These are phyloP conservation scores for Schoenoplectus triqueter DNA, from an alignment of 202 grass and related monocot genomes.

Conservation along the genomic window DNA sequence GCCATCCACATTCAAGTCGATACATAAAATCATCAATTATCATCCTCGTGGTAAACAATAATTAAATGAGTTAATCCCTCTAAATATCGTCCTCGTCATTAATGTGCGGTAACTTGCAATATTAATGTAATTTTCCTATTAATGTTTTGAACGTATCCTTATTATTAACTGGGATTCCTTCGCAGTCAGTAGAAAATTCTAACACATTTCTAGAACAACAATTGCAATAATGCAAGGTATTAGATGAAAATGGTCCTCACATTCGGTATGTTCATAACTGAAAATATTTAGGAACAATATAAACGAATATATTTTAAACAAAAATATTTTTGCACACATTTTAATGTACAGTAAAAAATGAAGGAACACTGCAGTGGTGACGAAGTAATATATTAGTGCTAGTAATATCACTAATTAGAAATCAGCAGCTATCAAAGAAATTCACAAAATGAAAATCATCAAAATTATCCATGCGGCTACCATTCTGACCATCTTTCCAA, in stretches of 20 bases:
- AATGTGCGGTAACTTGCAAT: background rate
- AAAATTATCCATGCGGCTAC: slow-evolving; percentile 31
- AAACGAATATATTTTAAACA: background rate
- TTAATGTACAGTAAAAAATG: background rate
- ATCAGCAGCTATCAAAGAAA: background rate
- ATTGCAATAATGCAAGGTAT: background rate
- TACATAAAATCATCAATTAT: background rate
- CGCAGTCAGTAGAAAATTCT: background rate
- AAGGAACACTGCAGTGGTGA: background rate
- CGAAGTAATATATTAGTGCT: background rate
- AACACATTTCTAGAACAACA: background rate
- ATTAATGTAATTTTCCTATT: background rate
- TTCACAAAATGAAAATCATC: background rate
- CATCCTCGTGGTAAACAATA: background rate
- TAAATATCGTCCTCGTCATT: too few species aligned
- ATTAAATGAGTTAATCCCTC: background rate
- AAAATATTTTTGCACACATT: background rate
- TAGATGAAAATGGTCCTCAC: background rate
- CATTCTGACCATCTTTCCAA: background rate
- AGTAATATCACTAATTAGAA: background rate
- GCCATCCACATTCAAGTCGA: background rate
- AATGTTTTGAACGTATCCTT: background rate
- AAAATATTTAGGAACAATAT: background rate
- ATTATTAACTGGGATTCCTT: background rate
- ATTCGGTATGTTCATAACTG: background rate